phyloP scores from a whole-genome alignment of 1,284 basidiomycete species.

The Leccinum ambiguum region DNA sequence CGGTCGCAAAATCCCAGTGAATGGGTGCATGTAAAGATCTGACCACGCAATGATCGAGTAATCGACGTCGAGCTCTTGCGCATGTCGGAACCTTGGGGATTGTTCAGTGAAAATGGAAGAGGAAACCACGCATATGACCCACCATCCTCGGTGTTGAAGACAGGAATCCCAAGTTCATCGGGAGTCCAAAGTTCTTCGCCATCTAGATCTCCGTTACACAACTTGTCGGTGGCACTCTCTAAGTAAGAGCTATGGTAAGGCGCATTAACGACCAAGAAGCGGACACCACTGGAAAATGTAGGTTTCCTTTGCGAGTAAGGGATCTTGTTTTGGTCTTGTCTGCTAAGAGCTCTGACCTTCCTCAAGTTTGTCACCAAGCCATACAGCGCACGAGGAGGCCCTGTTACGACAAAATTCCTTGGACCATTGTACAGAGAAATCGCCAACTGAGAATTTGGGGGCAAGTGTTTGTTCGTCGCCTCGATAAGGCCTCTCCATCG shows the following conservation, averaged over 20 bases:
- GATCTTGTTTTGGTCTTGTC: constrained; percentile 91
- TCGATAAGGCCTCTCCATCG: constrained; percentile 69
- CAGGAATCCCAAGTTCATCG: constrained; percentile 77
- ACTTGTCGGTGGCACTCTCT: constrained; percentile 71
- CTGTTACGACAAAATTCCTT: constrained; percentile 91
- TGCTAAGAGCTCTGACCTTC: constrained; percentile 85
- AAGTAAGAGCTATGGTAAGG: constrained; percentile 96
- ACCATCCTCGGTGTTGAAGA: constrained; percentile 94
- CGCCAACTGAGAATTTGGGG: constrained; percentile 74
- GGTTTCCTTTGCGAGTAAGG: constrained; percentile 95
- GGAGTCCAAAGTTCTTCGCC: constrained; percentile 83
- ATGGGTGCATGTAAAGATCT: constrained; percentile 91
- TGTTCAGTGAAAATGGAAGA: constrained; percentile 17
- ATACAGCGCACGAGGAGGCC: constrained; percentile 89
- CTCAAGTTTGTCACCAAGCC: constrained; percentile 91
- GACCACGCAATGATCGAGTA: constrained; percentile 80
- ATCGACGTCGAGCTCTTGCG: constrained; percentile 65
- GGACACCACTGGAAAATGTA: constrained; percentile 73
- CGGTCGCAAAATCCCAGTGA: constrained; percentile 89
- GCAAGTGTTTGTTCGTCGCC: constrained; percentile 87
- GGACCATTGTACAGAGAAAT: constrained; percentile 94
- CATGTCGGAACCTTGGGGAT: constrained; percentile 74
- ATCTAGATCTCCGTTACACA: constrained; percentile 72
- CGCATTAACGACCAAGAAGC: constrained; percentile 93
- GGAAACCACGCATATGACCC: constrained; percentile 29